phyloP scores from a whole-genome alignment of 2,329 filamentous ascomycete species.

The Orbilia oligospora region DNA sequence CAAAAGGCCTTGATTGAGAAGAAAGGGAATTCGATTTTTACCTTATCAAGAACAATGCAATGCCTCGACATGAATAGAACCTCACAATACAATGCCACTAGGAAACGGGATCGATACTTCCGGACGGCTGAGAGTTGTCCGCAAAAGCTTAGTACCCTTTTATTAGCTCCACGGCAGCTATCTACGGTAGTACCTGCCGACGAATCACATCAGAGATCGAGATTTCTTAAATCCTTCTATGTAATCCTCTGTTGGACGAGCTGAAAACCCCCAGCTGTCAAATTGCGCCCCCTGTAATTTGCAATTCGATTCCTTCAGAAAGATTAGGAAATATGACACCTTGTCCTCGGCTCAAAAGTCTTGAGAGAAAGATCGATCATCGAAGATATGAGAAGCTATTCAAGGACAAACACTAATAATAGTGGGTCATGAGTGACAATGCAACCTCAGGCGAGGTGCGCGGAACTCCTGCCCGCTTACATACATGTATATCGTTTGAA shows the following conservation, averaged over 20 bases:
- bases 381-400: neutral
- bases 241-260: neutral
- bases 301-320: constrained; percentile 12
- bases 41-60: constrained; percentile 36
- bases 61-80: constrained; percentile 33
- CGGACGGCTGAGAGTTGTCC: neutral
- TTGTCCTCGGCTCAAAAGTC: neutral
- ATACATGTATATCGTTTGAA: neutral
- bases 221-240: neutral
- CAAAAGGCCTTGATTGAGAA: neutral
- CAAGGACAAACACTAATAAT: constrained; percentile 7
- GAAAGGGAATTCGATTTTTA: neutral
- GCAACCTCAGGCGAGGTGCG: constrained; percentile 13
- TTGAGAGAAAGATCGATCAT: neutral
- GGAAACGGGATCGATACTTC: constrained; percentile 21
- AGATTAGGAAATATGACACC: neutral
- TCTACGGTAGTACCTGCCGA: neutral
- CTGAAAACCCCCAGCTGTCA: neutral
- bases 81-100: constrained; percentile 20
- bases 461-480: constrained; percentile 12
- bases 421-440: constrained; percentile 16
- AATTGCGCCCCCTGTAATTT: constrained; percentile 13
- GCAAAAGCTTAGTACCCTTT: constrained; percentile 7
- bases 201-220: constrained; percentile 7
- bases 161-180: neutral